Evolutionary conservation across 192 early-diverging fungal genomes (phyloP), one percentile per base, ranked within the genome.

Genomic region (Coemansia sp.): DNA sequence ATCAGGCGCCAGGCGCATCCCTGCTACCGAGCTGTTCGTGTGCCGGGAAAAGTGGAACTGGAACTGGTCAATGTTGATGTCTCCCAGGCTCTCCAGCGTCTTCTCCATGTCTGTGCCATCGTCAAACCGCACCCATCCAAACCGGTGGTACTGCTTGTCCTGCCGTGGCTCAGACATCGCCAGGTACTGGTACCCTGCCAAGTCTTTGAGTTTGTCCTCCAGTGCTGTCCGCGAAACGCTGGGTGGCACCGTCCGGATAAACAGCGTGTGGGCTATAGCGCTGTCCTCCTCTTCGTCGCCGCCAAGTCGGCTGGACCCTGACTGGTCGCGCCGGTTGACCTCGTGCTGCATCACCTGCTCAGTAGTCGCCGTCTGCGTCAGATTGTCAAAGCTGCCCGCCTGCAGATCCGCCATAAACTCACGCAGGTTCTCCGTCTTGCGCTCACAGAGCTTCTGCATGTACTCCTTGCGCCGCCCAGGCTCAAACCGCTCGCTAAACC

Each of bases 401-500:
- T 85, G 83, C 45, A 98, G 68, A 17, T 89, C 90, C 0, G 56
- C 58, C 37, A 86, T 55, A 78, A 94, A 98, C 45, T 67, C 62
- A 6, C 77, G 72, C 27, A 89, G 79, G 2, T 82, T 73, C 37
- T 80, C 76, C 9, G 65, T 67, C 63, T 91, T 89, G 17, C 87
- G 82, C 17, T 67, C 62, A 2, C 75, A 65, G 9, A 89, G 73
- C 58, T 86, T 73, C 25, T 80, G 61, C 29, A 76, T 71, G 23
- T 89, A 83, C 15, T 70, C 58, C 37, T 75, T 66, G 49, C 88
- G 88, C 1, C 83, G 70, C n/a, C 76, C 85, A 5, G 94, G 94
- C 69, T 96, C 91, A 66, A 95, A 98, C 62, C 92, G 90, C 82
- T 96, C 94, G 19, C 84, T 70, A 76, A 98, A 98, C 95, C 96